Evolutionary conservation across 2,329 filamentous ascomycete genomes (phyloP).

Genomic region (Fusarium sp.): DNA sequence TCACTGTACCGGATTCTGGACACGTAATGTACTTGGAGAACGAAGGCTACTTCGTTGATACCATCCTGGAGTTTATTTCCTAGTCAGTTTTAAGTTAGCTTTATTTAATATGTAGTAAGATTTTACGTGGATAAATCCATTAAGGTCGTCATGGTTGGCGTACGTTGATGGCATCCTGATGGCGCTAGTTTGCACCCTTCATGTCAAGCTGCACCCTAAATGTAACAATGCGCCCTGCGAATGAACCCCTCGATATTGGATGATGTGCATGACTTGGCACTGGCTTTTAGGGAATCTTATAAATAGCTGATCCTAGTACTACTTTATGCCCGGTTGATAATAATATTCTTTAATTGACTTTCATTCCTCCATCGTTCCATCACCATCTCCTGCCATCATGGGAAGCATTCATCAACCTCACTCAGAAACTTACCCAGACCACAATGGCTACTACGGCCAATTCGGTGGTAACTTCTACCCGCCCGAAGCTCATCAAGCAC

Average conservation of each 20-base stretch:
- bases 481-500: background rate
- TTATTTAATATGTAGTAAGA: accelerated
- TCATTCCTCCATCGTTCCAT: accelerated
- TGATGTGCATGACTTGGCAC: background rate
- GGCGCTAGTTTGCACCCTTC: conserved; percentile 6
- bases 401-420: background rate
- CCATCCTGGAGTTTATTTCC: background rate
- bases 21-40: conserved; percentile 16
- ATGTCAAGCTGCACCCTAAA: background rate
- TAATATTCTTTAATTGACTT: accelerated
- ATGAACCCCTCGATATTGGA: background rate
- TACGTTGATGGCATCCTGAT: background rate
- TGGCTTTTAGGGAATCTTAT: accelerated
- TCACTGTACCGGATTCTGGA: background rate
- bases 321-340: accelerated
- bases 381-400: background rate
- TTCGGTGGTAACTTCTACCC: conserved; percentile 10
- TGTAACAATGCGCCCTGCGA: background rate
- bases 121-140: accelerated
- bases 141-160: accelerated
- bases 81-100: background rate
- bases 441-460: background rate
- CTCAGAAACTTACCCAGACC: background rate
- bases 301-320: background rate
- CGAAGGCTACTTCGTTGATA: background rate